Percentiles rank a stretch among this genome's conserved stretches.
These are phyloP conservation scores for Penicillium sp. DNA, from an alignment of 2,329 filamentous ascomycete species.

Conservation along the genomic window DNA sequence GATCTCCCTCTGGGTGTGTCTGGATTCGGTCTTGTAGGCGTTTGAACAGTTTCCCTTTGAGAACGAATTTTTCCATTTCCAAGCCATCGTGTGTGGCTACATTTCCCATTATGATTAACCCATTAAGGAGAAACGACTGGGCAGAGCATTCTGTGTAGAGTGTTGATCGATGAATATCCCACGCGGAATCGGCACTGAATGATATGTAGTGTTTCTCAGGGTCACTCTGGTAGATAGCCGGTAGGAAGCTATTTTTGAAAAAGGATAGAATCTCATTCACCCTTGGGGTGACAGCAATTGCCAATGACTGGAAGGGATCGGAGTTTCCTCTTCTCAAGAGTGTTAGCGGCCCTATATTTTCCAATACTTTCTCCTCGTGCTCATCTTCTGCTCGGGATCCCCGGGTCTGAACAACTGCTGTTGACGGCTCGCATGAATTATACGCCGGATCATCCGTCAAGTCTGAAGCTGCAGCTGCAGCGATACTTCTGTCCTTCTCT, in stretches of 20 bases:
- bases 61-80: conserved; percentile 1
- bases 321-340: background rate
- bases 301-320: background rate
- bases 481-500: too few relatives aligned
- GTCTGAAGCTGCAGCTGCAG: too few relatives aligned
- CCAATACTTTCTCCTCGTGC: background rate
- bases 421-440: background rate
- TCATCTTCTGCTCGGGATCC: background rate
- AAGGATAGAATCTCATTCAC: background rate
- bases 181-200: background rate
- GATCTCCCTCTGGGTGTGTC: background rate
- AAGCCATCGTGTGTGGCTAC: background rate
- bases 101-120: background rate
- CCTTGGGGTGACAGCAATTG: background rate
- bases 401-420: background rate
- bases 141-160: conserved; percentile 1
- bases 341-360: background rate
- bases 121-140: background rate
- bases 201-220: conserved; percentile 1
- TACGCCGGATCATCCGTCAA: too few relatives aligned
- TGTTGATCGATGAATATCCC: background rate
- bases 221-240: conserved; percentile 1
- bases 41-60: background rate
- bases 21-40: background rate
- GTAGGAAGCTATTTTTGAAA: conserved; percentile 2